Conservation (phyloP, 345 rosid species). For the Trapa incisa region DNA sequence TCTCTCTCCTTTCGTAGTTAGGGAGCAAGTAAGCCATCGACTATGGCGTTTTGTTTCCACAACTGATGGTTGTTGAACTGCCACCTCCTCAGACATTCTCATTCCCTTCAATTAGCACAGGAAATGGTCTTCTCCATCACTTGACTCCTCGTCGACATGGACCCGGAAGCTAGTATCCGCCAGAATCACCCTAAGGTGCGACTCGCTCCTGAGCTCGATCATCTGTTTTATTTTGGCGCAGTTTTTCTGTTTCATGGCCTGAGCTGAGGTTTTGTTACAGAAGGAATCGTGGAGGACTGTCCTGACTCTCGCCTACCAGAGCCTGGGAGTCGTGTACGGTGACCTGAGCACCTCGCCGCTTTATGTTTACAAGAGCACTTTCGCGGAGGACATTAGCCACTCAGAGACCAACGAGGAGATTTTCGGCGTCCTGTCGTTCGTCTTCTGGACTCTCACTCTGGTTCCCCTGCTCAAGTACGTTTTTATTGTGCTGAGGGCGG, state of each 20-base stretch:
- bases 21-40: neutral
- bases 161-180: conserved; percentile 7
- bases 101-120: neutral
- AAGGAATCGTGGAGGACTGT: neutral
- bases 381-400: neutral
- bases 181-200: conserved; percentile 9
- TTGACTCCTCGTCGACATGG: conserved; percentile 11
- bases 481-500: conserved; percentile 30
- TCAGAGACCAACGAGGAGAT: conserved; percentile 3
- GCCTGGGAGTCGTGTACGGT: neutral
- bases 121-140: neutral
- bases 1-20: neutral
- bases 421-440: conserved; percentile 7
- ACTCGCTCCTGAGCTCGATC: too few relatives aligned
- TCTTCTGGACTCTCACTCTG: conserved; percentile 3
- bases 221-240: too few relatives aligned
- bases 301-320: conserved; percentile 5
- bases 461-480: conserved; percentile 15
- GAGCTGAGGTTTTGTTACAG: neutral
- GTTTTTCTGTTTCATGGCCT: neutral
- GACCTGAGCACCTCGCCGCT: conserved; percentile 7
- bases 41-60: conserved; percentile 1
- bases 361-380: conserved; percentile 7
- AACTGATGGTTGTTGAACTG: neutral
- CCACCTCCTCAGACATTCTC: neutral